Evolutionary conservation across 306 rosid genomes (phyloP), one percentile per base, ranked within the genome.

Genomic region (Echinosophora koreensis): DNA sequence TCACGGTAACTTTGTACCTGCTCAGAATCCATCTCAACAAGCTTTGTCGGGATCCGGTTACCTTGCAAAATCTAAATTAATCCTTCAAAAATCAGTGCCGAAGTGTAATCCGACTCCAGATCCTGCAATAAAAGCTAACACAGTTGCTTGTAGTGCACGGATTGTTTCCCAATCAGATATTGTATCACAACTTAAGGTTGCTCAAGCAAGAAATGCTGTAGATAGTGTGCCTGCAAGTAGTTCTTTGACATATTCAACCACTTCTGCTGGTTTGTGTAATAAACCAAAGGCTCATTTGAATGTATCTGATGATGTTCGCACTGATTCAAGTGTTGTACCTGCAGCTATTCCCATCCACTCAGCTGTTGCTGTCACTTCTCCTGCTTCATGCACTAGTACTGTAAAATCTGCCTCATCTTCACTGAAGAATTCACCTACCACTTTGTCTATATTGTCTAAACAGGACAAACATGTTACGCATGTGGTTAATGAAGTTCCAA

Each of bases 111-210:
- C 79, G 27, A 66, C 46, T 74, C 38, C 80, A 37, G 86, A 84
- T 69, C 74, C 81, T 73, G 78, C 69, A 32, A 64, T 90, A 46
- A 86, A 90, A 83, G 90, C 88, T 56, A 66, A 87, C 51, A 86
- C 91, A 0, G 88, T 89, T 57, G 91, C 92, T 61, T 88, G 85
- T 75, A 94, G 92, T 32, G 91, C 95, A 18, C 92, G 85, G 44
- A 84, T 88, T 56, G 91, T 84, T 79, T 84, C 91, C 18, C 82
- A 84, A 5, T 85, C 90, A 8, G 91, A 87, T 73, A 80, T 85
- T 67, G 84, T 69, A 44, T 89, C 92, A 52, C 78, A 82, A 73
- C 50, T 71, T 28, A 90, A 86, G 89, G 85, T 89, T 72, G 82
- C 85, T 74, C 90, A 83, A 70, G 88, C 83, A 30, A 88, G 79